phyloP scores from a whole-genome alignment of 164 flowering plant species.

The Nelumbo lutea region DNA sequence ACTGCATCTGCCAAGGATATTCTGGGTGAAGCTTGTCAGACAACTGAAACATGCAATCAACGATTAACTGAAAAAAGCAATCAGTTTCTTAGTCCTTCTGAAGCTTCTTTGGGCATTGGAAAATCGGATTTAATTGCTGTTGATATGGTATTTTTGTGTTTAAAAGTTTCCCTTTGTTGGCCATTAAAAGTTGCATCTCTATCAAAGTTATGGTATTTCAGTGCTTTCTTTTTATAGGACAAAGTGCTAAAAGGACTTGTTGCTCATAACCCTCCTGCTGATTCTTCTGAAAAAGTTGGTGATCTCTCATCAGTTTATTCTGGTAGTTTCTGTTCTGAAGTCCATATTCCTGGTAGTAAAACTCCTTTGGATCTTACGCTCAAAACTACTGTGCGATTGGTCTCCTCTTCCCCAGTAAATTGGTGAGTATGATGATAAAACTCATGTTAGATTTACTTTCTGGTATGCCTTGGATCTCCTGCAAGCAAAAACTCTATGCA shows the following conservation, averaged over 20 bases:
- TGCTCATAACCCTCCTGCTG: slow-evolving; percentile 33
- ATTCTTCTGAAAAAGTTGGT: slow-evolving; percentile 31
- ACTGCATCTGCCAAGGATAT: slow-evolving; percentile 27
- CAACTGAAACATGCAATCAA: slow-evolving; percentile 40
- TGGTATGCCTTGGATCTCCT: neutral
- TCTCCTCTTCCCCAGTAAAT: slow-evolving; percentile 63
- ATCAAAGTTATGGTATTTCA: neutral
- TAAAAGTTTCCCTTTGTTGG: neutral
- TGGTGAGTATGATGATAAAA: slow-evolving; percentile 46
- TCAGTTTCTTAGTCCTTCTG: slow-evolving; percentile 56
- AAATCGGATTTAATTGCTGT: slow-evolving; percentile 29
- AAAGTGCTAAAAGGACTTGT: slow-evolving; percentile 70
- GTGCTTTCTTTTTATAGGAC: slow-evolving; percentile 32
- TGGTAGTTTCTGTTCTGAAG: slow-evolving; percentile 37
- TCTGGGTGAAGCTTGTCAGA: slow-evolving; percentile 22
- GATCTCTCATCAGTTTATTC: slow-evolving; percentile 19
- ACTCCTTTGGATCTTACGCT: slow-evolving; percentile 81
- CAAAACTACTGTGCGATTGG: slow-evolving; percentile 65
- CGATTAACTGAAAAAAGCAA: slow-evolving; percentile 14
- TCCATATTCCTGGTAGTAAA: slow-evolving; percentile 43
- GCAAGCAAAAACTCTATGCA: too few species aligned
- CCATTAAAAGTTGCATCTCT: neutral
- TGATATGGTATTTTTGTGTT: slow-evolving; percentile 61
- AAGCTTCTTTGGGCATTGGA: slow-evolving; percentile 53
- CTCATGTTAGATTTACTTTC: neutral